Percentiles rank a stretch among this genome's conserved stretches.
Conservation (phyloP, 257 asterid genomes). For the Echites panduratus region DNA sequence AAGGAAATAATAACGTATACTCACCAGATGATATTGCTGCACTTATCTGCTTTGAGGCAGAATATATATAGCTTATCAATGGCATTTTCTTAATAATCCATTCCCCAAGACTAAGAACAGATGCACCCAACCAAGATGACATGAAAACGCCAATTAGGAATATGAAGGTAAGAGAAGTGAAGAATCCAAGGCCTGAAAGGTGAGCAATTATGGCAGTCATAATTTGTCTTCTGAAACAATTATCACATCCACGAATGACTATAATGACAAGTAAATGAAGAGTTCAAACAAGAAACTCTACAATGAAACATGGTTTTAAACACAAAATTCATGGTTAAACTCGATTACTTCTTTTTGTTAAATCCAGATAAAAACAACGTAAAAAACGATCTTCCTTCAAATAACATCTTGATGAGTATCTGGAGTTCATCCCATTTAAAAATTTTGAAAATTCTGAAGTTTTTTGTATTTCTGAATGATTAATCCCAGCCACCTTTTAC, state of each 20-base stretch:
- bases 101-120: constrained; percentile 25
- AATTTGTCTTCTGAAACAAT: too few relatives aligned
- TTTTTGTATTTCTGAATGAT: neutral
- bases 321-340: neutral
- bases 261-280: neutral
- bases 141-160: constrained; percentile 25
- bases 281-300: neutral
- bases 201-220: neutral
- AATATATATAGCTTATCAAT: constrained; percentile 20
- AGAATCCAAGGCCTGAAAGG: constrained; percentile 25
- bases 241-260: neutral
- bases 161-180: constrained; percentile 22
- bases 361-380: neutral
- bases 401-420: neutral
- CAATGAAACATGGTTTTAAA: neutral
- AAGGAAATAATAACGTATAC: neutral
- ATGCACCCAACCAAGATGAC: constrained; percentile 27
- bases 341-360: neutral
- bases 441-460: neutral
- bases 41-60: constrained; percentile 28
- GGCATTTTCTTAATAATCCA: constrained; percentile 25
- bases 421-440: neutral
- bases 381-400: neutral
- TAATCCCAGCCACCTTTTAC: neutral
- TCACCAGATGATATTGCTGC: constrained; percentile 25